Conservation (phyloP, 208 protist species). For the Wallacemonas sp. region DNA sequence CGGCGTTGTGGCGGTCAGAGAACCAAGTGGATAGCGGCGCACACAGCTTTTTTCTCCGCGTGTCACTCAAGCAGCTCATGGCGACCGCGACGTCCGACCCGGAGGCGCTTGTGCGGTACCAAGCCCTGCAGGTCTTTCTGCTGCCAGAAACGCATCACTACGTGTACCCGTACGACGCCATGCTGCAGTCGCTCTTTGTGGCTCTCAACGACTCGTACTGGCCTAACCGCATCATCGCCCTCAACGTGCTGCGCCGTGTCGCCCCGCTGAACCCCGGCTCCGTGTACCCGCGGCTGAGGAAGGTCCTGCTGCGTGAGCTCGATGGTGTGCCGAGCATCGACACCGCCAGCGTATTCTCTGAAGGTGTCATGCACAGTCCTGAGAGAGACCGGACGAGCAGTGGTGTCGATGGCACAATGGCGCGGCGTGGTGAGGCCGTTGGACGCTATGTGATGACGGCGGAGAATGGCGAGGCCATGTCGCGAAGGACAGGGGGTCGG, state of each 20-base stretch:
- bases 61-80: conserved; percentile 65
- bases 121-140: conserved; percentile 48
- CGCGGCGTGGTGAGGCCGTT: too few species aligned
- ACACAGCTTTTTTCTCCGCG: conserved; percentile 64
- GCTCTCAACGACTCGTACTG: conserved; percentile 63
- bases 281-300: conserved; percentile 73
- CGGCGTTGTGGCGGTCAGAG: neutral
- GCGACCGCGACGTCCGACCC: conserved; percentile 71
- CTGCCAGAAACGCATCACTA: conserved; percentile 56
- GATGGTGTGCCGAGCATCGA: conserved; percentile 38
- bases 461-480: too few species aligned
- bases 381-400: too few species aligned
- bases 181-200: conserved; percentile 66
- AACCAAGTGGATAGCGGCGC: conserved; percentile 34
- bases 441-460: too few species aligned
- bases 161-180: conserved; percentile 60
- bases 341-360: neutral
- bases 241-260: conserved; percentile 62
- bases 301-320: conserved; percentile 54
- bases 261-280: conserved; percentile 47
- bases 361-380: too few species aligned
- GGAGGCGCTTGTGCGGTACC: conserved; percentile 57
- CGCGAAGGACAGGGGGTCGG: too few species aligned
- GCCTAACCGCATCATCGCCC: conserved; percentile 60
- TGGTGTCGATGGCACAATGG: too few species aligned